phyloP scores from a whole-genome alignment of 2,329 filamentous ascomycete species.

The Fusarium brachygibbosum region DNA sequence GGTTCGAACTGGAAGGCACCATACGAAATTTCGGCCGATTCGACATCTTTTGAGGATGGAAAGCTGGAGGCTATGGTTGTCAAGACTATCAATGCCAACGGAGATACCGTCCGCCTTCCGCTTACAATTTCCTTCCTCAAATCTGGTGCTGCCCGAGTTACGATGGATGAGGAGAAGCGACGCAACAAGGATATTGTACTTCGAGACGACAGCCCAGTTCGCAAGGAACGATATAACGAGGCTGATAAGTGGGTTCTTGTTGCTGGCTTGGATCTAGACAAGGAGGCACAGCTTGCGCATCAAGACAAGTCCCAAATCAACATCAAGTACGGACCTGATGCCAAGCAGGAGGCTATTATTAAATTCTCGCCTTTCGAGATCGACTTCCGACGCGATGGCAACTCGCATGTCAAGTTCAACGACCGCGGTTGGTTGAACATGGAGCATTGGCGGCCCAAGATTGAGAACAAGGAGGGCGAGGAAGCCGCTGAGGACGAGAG shows the following conservation, averaged over 20 bases:
- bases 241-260: conserved; percentile 88
- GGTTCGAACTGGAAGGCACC: conserved; percentile 81
- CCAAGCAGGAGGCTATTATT: conserved; percentile 85
- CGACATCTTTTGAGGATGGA: conserved; percentile 82
- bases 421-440: conserved; percentile 90
- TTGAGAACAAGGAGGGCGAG: conserved; percentile 73
- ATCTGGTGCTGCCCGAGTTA: conserved; percentile 88
- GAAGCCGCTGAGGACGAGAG: conserved; percentile 79
- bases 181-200: conserved; percentile 90
- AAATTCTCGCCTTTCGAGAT: conserved; percentile 85
- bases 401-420: conserved; percentile 88
- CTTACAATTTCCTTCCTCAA: conserved; percentile 90
- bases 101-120: conserved; percentile 82
- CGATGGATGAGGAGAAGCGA: conserved; percentile 91
- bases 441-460: conserved; percentile 94
- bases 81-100: conserved; percentile 76
- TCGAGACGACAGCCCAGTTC: conserved; percentile 83
- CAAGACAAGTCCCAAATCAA: conserved; percentile 77
- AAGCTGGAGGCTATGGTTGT: conserved; percentile 84
- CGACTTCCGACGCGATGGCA: conserved; percentile 87
- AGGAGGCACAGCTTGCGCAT: conserved; percentile 75
- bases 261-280: conserved; percentile 81
- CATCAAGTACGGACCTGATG: conserved; percentile 82
- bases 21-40: conserved; percentile 80
- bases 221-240: conserved; percentile 96